phyloP scores from a whole-genome alignment of 495 filamentous ascomycete species.

The Annulohypoxylon stygium region DNA sequence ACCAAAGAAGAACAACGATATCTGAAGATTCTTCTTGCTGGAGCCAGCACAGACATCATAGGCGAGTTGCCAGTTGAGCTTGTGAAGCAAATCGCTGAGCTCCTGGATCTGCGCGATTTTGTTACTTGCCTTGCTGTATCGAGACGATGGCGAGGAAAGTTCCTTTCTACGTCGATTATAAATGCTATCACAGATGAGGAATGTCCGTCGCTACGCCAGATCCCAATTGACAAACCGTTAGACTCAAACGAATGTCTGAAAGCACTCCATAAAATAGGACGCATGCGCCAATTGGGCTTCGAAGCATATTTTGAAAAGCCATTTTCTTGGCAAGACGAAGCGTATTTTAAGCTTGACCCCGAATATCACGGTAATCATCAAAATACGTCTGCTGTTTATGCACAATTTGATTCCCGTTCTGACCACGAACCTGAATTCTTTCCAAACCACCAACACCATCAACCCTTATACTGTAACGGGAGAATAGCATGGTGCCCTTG shows the following conservation, averaged over 20 bases:
- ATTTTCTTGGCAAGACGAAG: constrained; percentile 36
- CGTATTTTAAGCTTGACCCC: constrained; percentile 43
- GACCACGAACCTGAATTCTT: constrained; percentile 6
- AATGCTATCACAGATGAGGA: constrained; percentile 28
- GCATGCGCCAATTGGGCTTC: neutral
- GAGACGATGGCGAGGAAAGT: constrained; percentile 50
- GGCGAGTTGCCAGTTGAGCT: constrained; percentile 53
- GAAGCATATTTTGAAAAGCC: constrained; percentile 13
- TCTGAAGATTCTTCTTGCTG: constrained; percentile 44
- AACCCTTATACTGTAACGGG: constrained; percentile 43
- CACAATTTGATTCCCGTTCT: neutral
- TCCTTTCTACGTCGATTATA: constrained; percentile 44
- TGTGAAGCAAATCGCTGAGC: constrained; percentile 42
- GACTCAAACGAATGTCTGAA: constrained; percentile 17
- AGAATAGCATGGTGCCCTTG: constrained; percentile 51
- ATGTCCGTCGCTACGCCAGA: constrained; percentile 40
- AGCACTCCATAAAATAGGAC: constrained; percentile 31
- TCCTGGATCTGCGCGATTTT: constrained; percentile 45
- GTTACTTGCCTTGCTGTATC: constrained; percentile 48
- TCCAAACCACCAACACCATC: neutral
- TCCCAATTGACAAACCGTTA: neutral
- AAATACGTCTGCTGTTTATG: constrained; percentile 15
- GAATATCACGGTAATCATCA: constrained; percentile 25
- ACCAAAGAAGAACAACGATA: constrained; percentile 45
- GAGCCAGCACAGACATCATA: constrained; percentile 46